A percentile compares a stretch with the other conserved stretches of the same genome.
These are phyloP conservation scores for Sphaerostilbella broomeana DNA, from an alignment of 2,329 filamentous ascomycete genomes.

Conservation along the genomic window DNA sequence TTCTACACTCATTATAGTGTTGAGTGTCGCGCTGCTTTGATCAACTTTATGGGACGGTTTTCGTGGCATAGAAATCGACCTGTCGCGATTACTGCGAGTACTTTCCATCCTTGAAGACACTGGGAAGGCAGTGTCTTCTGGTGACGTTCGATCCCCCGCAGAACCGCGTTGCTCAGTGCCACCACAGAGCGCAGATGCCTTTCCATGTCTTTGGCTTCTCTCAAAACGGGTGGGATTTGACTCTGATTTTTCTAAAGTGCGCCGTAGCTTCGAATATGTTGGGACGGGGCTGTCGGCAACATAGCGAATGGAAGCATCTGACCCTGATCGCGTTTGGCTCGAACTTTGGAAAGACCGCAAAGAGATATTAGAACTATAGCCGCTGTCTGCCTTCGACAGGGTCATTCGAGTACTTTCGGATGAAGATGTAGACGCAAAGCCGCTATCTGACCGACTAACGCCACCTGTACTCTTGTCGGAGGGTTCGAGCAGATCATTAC, in stretches of 20 bases:
- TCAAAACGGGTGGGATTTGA: background rate
- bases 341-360: constrained; percentile 43
- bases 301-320: background rate
- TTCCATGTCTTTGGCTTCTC: constrained; percentile 1
- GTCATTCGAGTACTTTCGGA: constrained; percentile 14
- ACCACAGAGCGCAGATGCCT: constrained; percentile 10
- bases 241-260: background rate
- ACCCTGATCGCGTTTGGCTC: constrained; percentile 1
- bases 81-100: too few relatives aligned
- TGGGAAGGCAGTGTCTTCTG: too few relatives aligned
- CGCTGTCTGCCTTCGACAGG: constrained; percentile 38
- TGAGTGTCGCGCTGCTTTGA: constrained; percentile 41
- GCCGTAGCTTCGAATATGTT: too few relatives aligned
- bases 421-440: constrained; percentile 2
- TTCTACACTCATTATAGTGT: constrained; percentile 45
- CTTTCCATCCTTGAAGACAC: too few relatives aligned
- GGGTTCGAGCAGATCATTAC: too few relatives aligned
- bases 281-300: background rate
- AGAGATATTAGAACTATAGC: constrained; percentile 55
- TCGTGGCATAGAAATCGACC: constrained; percentile 29
- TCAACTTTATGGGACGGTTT: constrained; percentile 32
- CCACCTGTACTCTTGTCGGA: background rate
- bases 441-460: constrained; percentile 8
- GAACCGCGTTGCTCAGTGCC: too few relatives aligned
- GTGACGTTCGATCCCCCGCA: too few relatives aligned